Conservation (phyloP, 2,329 filamentous ascomycete genomes). For the Cryphonectria naterciae region DNA sequence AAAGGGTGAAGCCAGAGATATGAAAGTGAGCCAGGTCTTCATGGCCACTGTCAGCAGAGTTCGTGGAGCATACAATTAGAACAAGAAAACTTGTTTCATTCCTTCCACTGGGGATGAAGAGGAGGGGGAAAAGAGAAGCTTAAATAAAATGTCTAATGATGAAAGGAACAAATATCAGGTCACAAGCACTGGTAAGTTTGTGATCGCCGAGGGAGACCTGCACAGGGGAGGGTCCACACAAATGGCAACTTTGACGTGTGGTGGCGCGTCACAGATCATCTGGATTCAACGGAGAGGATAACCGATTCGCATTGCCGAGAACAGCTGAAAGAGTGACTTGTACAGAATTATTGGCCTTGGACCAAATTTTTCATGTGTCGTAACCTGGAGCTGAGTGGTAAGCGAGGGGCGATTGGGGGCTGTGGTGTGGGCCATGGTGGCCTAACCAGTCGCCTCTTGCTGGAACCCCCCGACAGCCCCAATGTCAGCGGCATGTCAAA, state of each 20-base stretch:
- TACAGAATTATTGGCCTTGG: not conserved
- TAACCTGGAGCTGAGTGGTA: not conserved
- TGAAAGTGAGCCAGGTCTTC: not conserved
- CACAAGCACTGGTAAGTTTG: not conserved
- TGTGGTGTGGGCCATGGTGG: not conserved
- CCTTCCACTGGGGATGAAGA: not conserved
- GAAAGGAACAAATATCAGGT: not conserved
- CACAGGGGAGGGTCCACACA: not conserved
- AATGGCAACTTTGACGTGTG: not conserved
- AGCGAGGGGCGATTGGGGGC: not conserved
- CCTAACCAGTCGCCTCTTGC: not conserved
- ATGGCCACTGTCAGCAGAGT: not conserved
- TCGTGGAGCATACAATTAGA: not conserved
- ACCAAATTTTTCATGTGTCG: not conserved
- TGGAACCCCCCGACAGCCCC: not conserved
- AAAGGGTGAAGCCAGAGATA: not conserved
- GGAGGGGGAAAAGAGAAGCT: not conserved
- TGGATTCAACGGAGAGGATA: not conserved
- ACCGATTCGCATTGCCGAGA: not conserved
- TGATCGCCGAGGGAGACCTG: not conserved
- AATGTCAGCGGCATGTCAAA: not conserved
- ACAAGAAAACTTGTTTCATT: not conserved
- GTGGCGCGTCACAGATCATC: not conserved
- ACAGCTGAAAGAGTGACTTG: not conserved
- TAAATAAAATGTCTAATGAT: not conserved